Evolutionary conservation across 495 filamentous ascomycete species (phyloP).

Genomic region (Xylaria scruposa): DNA sequence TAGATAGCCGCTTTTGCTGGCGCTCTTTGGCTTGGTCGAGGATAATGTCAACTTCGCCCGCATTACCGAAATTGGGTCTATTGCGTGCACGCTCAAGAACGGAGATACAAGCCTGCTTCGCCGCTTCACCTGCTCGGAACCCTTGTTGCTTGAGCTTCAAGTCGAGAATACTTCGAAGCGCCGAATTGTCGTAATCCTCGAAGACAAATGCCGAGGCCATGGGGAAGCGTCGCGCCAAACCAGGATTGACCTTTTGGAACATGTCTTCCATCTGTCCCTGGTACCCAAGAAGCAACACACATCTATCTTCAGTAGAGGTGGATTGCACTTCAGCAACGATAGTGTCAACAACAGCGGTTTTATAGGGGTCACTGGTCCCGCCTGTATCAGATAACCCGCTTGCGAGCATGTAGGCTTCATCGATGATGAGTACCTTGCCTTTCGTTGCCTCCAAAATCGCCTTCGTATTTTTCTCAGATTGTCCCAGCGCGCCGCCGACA

Average conservation of each 20-base stretch:
- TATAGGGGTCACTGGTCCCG: conserved; percentile 60
- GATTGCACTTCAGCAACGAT: conserved; percentile 86
- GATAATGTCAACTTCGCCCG: conserved; percentile 69
- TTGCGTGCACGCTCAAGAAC: conserved; percentile 60
- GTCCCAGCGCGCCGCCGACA: conserved; percentile 66
- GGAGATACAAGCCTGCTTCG: conserved; percentile 54
- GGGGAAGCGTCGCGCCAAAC: conserved; percentile 72
- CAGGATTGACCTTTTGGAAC: conserved; percentile 83
- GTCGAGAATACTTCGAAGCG: conserved; percentile 65
- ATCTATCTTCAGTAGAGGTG: conserved; percentile 76
- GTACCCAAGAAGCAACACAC: conserved; percentile 79
- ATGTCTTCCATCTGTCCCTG: conserved; percentile 77
- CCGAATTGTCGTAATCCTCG: conserved; percentile 68
- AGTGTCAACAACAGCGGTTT: conserved; percentile 73
- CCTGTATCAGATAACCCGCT: conserved; percentile 61
- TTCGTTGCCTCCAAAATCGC: conserved; percentile 68
- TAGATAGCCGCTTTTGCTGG: conserved; percentile 59
- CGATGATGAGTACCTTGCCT: conserved; percentile 77
- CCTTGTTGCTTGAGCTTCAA: conserved; percentile 60
- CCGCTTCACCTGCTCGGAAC: conserved; percentile 51
- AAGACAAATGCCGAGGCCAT: conserved; percentile 70
- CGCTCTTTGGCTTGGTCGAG: conserved; percentile 65
- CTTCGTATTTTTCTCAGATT: conserved; percentile 75
- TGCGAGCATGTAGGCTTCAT: conserved; percentile 77
- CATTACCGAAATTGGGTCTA: conserved; percentile 66